Conservation (phyloP, 257 asterid genomes). For the Catharanthus roseus region DNA sequence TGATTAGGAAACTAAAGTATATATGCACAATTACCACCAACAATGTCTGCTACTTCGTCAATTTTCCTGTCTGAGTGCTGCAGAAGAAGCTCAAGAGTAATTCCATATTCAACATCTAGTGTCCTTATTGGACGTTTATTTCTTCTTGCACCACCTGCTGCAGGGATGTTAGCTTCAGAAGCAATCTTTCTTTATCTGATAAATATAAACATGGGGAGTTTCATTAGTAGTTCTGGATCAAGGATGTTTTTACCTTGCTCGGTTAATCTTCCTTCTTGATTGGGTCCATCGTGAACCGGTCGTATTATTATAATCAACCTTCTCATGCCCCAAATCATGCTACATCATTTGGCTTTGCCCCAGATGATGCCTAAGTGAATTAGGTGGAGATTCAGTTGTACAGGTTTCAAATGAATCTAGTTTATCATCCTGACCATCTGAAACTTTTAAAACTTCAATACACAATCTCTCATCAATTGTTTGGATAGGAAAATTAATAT, state of each 20-base stretch:
- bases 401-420: background rate
- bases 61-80: conserved; percentile 19
- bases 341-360: too few relatives aligned
- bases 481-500: conserved; percentile 1
- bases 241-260: too few relatives aligned
- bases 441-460: conserved; percentile 3
- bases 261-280: background rate
- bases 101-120: background rate
- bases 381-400: background rate
- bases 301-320: too few relatives aligned
- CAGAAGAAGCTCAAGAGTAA: conserved; percentile 17
- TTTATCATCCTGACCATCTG: background rate
- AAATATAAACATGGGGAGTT: too few relatives aligned
- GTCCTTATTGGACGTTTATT: background rate
- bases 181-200: too few relatives aligned
- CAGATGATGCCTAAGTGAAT: too few relatives aligned
- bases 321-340: too few relatives aligned
- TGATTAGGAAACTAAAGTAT: too few relatives aligned
- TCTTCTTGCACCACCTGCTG: too few relatives aligned
- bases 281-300: background rate
- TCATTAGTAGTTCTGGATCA: too few relatives aligned
- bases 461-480: background rate
- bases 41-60: conserved; percentile 9
- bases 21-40: conserved; percentile 15
- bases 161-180: background rate